Evolutionary conservation across 2,329 filamentous ascomycete genomes (phyloP).

Genomic region (Microdochium nivale): DNA sequence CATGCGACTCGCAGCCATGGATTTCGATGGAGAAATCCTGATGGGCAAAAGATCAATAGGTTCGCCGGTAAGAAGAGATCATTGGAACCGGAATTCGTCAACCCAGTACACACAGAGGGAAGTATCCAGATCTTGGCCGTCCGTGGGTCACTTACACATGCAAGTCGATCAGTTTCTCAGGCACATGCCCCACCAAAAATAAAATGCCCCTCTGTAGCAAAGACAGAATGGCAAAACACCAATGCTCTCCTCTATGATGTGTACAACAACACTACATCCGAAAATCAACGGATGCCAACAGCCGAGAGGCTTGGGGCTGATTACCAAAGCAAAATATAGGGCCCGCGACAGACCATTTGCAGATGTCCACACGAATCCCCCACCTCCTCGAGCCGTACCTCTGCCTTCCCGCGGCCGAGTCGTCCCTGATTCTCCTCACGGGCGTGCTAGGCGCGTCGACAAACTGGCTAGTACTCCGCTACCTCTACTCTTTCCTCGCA

Average conservation of each 20-base stretch:
- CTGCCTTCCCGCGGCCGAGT: constrained; percentile 43
- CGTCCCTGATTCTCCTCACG: constrained; percentile 58
- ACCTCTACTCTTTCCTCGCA: constrained; percentile 38
- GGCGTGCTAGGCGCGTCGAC: constrained; percentile 55
- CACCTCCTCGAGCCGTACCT: constrained; percentile 58
- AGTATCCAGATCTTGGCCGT: neutral
- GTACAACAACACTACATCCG: no score
- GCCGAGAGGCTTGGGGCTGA: no score
- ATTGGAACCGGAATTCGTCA: no score
- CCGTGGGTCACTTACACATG: neutral
- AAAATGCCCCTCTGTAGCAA: neutral
- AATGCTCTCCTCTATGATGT: no score
- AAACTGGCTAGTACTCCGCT: constrained; percentile 57
- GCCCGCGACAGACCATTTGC: constrained; percentile 3
- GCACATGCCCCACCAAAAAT: neutral
- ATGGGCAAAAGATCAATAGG: no score
- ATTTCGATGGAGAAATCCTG: no score
- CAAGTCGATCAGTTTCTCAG: neutral
- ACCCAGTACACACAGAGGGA: no score
- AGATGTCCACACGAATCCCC: constrained; percentile 46
- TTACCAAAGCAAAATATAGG: no score
- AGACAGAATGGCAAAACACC: neutral
- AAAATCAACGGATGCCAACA: no score
- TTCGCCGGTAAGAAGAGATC: neutral
- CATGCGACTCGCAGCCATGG: no score